Evolutionary conservation across 306 rosid genomes (phyloP).

Genomic region (Begonia fuchsioides): DNA sequence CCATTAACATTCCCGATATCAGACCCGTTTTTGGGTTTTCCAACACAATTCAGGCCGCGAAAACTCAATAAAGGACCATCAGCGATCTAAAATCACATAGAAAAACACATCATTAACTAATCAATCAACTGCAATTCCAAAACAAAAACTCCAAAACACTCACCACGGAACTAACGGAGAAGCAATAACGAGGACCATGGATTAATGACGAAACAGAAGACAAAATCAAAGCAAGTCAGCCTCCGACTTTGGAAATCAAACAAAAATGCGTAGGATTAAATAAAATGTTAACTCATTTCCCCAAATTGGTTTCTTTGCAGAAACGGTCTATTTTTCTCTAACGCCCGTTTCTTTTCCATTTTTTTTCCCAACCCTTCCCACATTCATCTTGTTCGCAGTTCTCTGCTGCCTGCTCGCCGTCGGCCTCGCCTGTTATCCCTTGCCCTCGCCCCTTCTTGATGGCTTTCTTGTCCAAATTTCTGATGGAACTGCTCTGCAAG

Average conservation of each 20-base stretch:
- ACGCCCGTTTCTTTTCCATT: too few species aligned
- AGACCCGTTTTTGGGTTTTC: slow-evolving; percentile 51
- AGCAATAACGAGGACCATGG: neutral
- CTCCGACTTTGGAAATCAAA: too few species aligned
- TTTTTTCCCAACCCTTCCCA: too few species aligned
- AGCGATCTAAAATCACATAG: neutral
- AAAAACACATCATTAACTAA: neutral
- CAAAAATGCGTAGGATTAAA: too few species aligned
- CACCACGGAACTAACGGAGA: neutral
- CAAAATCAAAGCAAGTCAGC: neutral
- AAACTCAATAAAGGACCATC: neutral
- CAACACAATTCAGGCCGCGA: slow-evolving; percentile 16
- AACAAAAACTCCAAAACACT: neutral
- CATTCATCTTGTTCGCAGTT: too few species aligned
- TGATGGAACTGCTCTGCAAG: too few species aligned
- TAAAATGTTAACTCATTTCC: neutral
- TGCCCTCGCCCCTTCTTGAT: too few species aligned
- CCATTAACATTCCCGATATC: slow-evolving; percentile 86
- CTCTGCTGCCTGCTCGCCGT: too few species aligned
- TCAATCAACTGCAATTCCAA: neutral
- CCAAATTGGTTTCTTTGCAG: neutral
- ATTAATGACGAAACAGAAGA: neutral
- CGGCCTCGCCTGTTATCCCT: too few species aligned
- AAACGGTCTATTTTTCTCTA: too few species aligned
- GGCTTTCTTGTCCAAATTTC: too few species aligned